Conservation (phyloP, 1,284 basidiomycete species). For the Xerocomus nothofagi region DNA sequence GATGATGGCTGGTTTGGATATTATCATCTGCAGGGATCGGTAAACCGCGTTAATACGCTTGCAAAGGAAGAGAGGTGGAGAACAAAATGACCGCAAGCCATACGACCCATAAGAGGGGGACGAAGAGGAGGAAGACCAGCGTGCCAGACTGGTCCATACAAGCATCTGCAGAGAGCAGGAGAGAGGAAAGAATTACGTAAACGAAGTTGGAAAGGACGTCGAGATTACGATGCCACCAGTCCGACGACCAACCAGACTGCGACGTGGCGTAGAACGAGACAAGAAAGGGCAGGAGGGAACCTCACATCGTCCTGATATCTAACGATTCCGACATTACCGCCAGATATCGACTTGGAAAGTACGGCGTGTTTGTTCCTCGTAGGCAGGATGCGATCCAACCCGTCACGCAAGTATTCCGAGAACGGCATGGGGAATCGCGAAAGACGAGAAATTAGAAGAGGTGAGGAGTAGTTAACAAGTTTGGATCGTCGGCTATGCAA, state of each 20-base stretch:
- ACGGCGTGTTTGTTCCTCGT: slow-evolving; percentile 3
- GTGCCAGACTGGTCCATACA: slow-evolving; percentile 45
- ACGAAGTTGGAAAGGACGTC: slow-evolving; percentile 21
- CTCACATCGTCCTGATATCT: slow-evolving; percentile 71
- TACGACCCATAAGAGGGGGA: slow-evolving; percentile 59
- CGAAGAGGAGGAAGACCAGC: slow-evolving; percentile 60
- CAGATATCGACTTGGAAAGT: slow-evolving; percentile 38
- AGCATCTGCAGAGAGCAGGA: slow-evolving; percentile 37
- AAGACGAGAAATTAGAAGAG: not conserved
- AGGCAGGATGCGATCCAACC: slow-evolving; percentile 34
- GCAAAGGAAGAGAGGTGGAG: slow-evolving; percentile 4
- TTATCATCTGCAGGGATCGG: slow-evolving; percentile 65
- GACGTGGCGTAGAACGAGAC: slow-evolving; percentile 13
- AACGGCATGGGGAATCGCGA: slow-evolving; percentile 16
- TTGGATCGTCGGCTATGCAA: slow-evolving; percentile 12
- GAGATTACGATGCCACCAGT: slow-evolving; percentile 22
- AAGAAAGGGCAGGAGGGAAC: slow-evolving; percentile 15
- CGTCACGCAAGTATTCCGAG: slow-evolving; percentile 31
- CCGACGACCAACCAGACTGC: slow-evolving; percentile 16
- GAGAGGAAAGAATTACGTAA: slow-evolving; percentile 59
- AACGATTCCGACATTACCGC: slow-evolving; percentile 61
- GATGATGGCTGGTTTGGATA: slow-evolving; percentile 76
- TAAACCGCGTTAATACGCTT: slow-evolving; percentile 18
- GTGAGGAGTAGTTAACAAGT: not conserved
- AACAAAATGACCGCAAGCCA: slow-evolving; percentile 62